These are phyloP conservation scores for Clonostachys solani DNA, from an alignment of 2,329 filamentous ascomycete species.

Conservation along the genomic window DNA sequence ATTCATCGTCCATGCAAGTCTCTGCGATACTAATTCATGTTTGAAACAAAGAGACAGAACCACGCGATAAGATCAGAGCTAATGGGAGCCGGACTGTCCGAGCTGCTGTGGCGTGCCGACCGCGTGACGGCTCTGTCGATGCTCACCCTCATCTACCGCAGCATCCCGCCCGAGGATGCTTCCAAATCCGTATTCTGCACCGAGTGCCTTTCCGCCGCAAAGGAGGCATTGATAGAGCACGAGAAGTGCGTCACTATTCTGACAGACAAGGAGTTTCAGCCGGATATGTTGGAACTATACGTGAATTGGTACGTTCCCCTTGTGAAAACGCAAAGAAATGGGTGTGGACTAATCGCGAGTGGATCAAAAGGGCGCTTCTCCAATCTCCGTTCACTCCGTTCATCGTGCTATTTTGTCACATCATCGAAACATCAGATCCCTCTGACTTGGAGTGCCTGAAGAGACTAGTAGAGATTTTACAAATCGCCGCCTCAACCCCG, in stretches of 20 bases:
- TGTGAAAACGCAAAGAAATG: too few species aligned
- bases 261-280: neutral
- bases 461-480: neutral
- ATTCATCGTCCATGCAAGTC: neutral
- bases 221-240: neutral
- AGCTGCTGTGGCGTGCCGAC: too few species aligned
- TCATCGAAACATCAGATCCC: conserved; percentile 26
- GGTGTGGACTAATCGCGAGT: too few species aligned
- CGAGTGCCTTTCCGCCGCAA: neutral
- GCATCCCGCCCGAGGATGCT: neutral
- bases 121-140: too few species aligned
- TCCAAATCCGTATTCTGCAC: neutral
- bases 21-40: neutral
- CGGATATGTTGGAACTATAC: neutral
- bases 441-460: neutral
- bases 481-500: neutral
- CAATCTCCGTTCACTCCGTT: conserved; percentile 13
- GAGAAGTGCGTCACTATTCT: neutral
- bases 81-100: neutral
- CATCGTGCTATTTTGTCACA: conserved; percentile 15
- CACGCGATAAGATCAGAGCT: neutral
- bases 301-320: too few species aligned
- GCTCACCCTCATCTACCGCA: too few species aligned
- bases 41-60: neutral
- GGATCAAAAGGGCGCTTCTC: neutral